Evolutionary conservation across 805 yeast genomes (phyloP).

Genomic region (Candida michaelii): DNA sequence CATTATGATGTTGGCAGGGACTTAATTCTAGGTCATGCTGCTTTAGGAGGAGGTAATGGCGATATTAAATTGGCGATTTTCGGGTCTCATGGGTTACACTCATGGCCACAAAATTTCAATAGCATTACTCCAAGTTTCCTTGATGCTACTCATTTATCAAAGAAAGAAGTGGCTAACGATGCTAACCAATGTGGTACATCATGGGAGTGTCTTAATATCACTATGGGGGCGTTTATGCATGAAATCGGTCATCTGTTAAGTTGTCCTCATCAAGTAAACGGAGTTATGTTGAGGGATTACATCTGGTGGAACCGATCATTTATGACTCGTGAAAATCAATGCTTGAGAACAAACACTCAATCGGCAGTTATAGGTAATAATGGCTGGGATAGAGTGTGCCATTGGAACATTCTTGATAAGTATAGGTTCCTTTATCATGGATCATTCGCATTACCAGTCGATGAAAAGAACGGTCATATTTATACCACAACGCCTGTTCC

Average conservation of each 20-base stretch:
- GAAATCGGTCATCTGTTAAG: constrained; percentile 92
- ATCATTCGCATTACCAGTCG: constrained; percentile 70
- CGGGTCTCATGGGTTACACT: constrained; percentile 88
- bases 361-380: constrained; percentile 44
- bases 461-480: constrained; percentile 28
- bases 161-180: constrained; percentile 85
- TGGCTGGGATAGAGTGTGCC: constrained; percentile 63
- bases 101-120: constrained; percentile 89
- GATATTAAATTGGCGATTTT: constrained; percentile 79
- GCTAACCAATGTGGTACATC: constrained; percentile 77
- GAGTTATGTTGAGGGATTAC: constrained; percentile 90
- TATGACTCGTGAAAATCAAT: constrained; percentile 63
- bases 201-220: constrained; percentile 87
- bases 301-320: constrained; percentile 78
- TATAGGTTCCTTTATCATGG: constrained; percentile 80
- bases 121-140: constrained; percentile 65
- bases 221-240: constrained; percentile 92
- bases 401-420: constrained; percentile 84
- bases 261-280: constrained; percentile 87
- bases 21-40: constrained; percentile 83
- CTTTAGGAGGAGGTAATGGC: constrained; percentile 84
- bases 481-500: constrained; percentile 31
- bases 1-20: constrained; percentile 68
- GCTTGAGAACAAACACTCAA: constrained; percentile 49
- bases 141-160: constrained; percentile 67